phyloP scores from a whole-genome alignment of 2,329 filamentous ascomycete genomes.

The Verticillium nonalfalfae region DNA sequence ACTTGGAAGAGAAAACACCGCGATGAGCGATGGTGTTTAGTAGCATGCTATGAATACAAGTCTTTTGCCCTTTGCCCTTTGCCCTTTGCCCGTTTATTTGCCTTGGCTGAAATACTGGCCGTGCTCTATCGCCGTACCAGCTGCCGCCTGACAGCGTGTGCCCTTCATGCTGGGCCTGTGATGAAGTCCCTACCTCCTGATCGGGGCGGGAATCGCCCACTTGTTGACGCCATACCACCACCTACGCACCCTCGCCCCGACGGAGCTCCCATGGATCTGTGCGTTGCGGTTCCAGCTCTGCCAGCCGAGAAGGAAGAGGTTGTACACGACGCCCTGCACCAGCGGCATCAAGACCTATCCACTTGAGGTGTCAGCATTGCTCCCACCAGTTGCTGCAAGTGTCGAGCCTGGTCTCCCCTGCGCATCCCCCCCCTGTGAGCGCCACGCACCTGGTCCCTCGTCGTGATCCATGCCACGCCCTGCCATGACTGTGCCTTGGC shows the following conservation, averaged over 20 bases:
- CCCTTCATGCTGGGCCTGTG: neutral
- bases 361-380: neutral
- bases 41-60: neutral
- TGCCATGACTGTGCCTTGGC: slow-evolving; percentile 72
- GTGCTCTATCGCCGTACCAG: neutral
- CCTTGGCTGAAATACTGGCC: neutral
- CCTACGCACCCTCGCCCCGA: slow-evolving; percentile 70
- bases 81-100: too few relatives aligned
- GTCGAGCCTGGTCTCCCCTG: neutral
- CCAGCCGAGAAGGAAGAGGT: slow-evolving; percentile 80
- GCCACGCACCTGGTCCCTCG: slow-evolving; percentile 71
- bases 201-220: slow-evolving; percentile 61
- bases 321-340: slow-evolving; percentile 83
- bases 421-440: too few relatives aligned
- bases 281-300: slow-evolving; percentile 80
- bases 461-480: slow-evolving; percentile 75
- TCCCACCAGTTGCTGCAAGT: neutral
- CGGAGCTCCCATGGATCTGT: slow-evolving; percentile 66
- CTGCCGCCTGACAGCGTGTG: neutral
- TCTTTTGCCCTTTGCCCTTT: neutral
- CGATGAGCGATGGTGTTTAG: neutral
- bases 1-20: neutral
- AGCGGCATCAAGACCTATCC: slow-evolving; percentile 75
- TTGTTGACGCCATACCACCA: slow-evolving; percentile 98
- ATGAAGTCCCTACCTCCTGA: slow-evolving; percentile 7